phyloP scores from a whole-genome alignment of 176 grass and related monocot genomes.

The Aegilops bicornis region DNA sequence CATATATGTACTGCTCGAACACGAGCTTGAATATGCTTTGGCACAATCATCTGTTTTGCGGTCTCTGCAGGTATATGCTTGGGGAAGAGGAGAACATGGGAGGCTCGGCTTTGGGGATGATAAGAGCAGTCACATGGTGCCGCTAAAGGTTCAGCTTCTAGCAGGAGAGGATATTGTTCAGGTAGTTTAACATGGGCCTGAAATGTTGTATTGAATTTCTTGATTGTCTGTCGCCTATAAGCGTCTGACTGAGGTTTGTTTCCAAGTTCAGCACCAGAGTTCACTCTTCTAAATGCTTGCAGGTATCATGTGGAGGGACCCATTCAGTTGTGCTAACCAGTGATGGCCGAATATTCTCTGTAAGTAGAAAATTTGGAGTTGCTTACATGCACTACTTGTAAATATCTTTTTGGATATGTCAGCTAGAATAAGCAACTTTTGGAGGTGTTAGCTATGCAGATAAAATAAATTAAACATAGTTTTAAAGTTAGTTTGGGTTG shows the following conservation, averaged over 20 bases:
- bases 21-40: background rate
- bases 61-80: slow-evolving; percentile 82
- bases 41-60: slow-evolving; percentile 12
- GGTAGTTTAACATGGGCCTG: slow-evolving; percentile 40
- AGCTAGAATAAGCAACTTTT: background rate
- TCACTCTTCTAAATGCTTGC: slow-evolving; percentile 19
- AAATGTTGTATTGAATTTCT: slow-evolving; percentile 21
- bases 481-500: background rate
- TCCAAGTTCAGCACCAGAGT: background rate
- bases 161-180: slow-evolving; percentile 77
- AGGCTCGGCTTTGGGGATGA: slow-evolving; percentile 99
- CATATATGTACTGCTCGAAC: background rate
- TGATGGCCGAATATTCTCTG: slow-evolving; percentile 85
- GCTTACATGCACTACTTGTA: background rate
- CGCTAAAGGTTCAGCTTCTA: slow-evolving; percentile 75
- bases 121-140: slow-evolving; percentile 99
- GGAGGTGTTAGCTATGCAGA: background rate
- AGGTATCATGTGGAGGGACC: slow-evolving; percentile 98
- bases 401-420: background rate
- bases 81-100: slow-evolving; percentile 98
- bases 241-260: slow-evolving; percentile 5
- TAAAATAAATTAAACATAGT: background rate
- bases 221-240: background rate
- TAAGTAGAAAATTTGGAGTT: slow-evolving; percentile 40
- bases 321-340: slow-evolving; percentile 85